Evolutionary conservation across 2,329 filamentous ascomycete species (phyloP), one percentile per base, ranked within the genome.

Genomic region (Trichoderma sp.): DNA sequence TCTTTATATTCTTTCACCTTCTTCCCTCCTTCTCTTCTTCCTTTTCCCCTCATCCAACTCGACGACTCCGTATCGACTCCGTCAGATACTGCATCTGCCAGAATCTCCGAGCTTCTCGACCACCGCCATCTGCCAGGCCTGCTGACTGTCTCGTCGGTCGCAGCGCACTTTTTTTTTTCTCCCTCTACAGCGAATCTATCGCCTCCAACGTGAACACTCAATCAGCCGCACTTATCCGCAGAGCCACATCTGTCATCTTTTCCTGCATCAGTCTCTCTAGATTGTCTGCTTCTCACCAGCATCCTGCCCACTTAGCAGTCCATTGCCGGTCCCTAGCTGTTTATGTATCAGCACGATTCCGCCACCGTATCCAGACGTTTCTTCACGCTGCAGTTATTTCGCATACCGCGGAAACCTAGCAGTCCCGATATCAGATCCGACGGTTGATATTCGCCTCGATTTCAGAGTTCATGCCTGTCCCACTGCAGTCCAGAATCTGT

Each of bases 331-430:
- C 80, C 76, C 77, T 78, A 79, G 78, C 80, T 91, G 93, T 97
- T 92, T 96, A 97, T 97, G 94, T 97, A 97, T 97, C 94, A 94
- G 93, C 91, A 93, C 92, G 91, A 91, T 90, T 81, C 86, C 79
- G 88, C 88, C 89, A 89, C 92, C 91, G 90, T 93, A 90, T 94
- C 93, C 90, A 92, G 90, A 92, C 91, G 95, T 90, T 93, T 93
- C 87, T 89, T 93, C 87, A 93, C 93, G 92, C 93, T 96, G 92
- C 93, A 94, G 89, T 87, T 91, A 88, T 96, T 96, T 92, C 93
- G 93, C 89, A 94, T 92, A 91, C 87, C 90, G 90, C 90, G 92
- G 88, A 96, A 92, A 90, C 92, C 90, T 87, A 93, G 92, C 91
- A 94, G 91, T 86, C 89, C 89, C 82, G 89, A 94, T 83, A 91